Conservation (phyloP, 805 yeast species). For the Schwanniomyces yamadae region DNA sequence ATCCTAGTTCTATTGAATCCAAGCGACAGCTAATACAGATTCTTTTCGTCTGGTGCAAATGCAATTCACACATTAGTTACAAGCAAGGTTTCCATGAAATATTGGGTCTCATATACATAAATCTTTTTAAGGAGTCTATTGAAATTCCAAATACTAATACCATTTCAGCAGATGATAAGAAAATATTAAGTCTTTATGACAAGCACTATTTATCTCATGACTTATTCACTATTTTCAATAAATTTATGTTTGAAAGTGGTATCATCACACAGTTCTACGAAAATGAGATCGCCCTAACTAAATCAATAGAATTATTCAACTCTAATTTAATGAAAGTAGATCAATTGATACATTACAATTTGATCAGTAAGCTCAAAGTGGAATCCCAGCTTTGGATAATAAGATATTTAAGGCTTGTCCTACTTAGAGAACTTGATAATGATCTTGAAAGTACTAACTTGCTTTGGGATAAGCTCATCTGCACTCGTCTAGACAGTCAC, state of each 20-base stretch:
- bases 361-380: slow-evolving; percentile 42
- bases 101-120: slow-evolving; percentile 46
- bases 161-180: slow-evolving; percentile 26
- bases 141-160: slow-evolving; percentile 25
- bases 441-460: slow-evolving; percentile 31
- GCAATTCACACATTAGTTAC: slow-evolving; percentile 47
- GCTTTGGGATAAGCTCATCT: slow-evolving; percentile 52
- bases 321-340: slow-evolving; percentile 49
- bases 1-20: slow-evolving; percentile 14
- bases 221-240: slow-evolving; percentile 42
- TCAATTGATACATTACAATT: slow-evolving; percentile 44
- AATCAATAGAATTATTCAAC: slow-evolving; percentile 50
- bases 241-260: slow-evolving; percentile 41
- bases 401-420: slow-evolving; percentile 47
- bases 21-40: slow-evolving; percentile 40
- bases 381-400: slow-evolving; percentile 57
- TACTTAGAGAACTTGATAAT: slow-evolving; percentile 48
- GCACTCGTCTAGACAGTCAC: slow-evolving; percentile 9
- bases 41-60: slow-evolving; percentile 50
- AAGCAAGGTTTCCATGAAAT: slow-evolving; percentile 58
- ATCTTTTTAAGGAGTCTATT: slow-evolving; percentile 36
- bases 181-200: slow-evolving; percentile 41
- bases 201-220: slow-evolving; percentile 39
- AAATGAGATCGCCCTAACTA: slow-evolving; percentile 41
- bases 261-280: slow-evolving; percentile 37